Evolutionary conservation across 2,329 filamentous ascomycete genomes (phyloP), one percentile per base, ranked within the genome.

Genomic region (Ilyonectria robusta): DNA sequence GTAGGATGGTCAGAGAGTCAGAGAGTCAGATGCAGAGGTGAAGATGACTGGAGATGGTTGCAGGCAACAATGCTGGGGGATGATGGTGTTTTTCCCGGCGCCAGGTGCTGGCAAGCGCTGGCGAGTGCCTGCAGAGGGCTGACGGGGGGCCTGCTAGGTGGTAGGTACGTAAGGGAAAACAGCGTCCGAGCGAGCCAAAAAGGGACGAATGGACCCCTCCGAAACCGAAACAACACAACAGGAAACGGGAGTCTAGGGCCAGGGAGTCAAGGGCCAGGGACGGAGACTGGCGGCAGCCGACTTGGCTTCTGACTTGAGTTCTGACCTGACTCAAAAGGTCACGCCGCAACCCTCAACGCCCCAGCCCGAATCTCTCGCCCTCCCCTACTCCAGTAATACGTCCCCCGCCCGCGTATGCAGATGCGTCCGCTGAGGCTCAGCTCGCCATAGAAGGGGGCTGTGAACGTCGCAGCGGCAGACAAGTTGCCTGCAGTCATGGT

Each of bases 221-320:
- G 21, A 62, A 55, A 40, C 42, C 59, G 59, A 56, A 62, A 62
- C 59, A 62, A 44, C 42, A 59, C 59, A 62, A 44, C 42, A 59
- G 46, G 33, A 55, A 19, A 59, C 51, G 35, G 37, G 15, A 17
- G 33, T 44, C 59, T 26, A 53, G 58, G 58, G 13, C 44, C 42
- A 46, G 26, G 46, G 42, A 37, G 21, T 21, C 21, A 21, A 21
- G 21, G 21, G 21, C 21, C 33, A 33, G 54, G 37, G 23, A n/a
- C 8, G 31, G 31, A 33, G 31, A 33, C 31, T 9, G 31, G 31
- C 31, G 31, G 8, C 31, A 33, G 31, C 31, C 31, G 31, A 33
- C 31, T 33, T 33, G 31, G 31, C 31, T 33, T 33, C 31, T 11
- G 11, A 33, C 31, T 33, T 33, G 31, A 33, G 31, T 33, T 33